A percentile compares a stretch with the other conserved stretches of the same genome.
These are phyloP conservation scores for Penicillium sclerotigenum DNA, from an alignment of 2,329 filamentous ascomycete genomes.

Conservation along the genomic window DNA sequence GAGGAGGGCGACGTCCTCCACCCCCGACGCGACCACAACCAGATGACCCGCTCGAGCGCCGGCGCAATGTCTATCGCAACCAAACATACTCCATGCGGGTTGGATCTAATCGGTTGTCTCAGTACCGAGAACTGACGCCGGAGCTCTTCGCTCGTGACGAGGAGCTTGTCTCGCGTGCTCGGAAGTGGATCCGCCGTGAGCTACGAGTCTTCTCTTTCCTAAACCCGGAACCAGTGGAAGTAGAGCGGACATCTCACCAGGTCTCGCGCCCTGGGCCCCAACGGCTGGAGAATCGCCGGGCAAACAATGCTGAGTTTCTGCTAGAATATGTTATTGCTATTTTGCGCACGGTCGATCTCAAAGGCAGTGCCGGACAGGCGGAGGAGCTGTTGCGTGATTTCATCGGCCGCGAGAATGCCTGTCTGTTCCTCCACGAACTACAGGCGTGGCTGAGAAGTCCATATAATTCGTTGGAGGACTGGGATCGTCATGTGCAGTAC, in stretches of 20 bases:
- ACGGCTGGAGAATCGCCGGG: slow-evolving; percentile 45
- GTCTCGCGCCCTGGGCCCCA: slow-evolving; percentile 30
- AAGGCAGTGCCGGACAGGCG: slow-evolving; percentile 72
- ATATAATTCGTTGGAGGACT: slow-evolving; percentile 66
- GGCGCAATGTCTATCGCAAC: slow-evolving; percentile 69
- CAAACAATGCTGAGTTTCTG: slow-evolving; percentile 75
- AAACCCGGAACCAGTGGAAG: slow-evolving; percentile 35
- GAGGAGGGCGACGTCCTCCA: slow-evolving; percentile 21
- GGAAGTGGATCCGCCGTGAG: slow-evolving; percentile 79
- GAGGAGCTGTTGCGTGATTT: slow-evolving; percentile 78
- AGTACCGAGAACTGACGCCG: slow-evolving; percentile 71
- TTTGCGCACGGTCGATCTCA: slow-evolving; percentile 76
- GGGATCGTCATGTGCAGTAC: slow-evolving; percentile 81
- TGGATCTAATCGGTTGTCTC: slow-evolving; percentile 73
- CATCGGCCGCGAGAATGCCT: slow-evolving; percentile 68
- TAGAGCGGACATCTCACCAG: slow-evolving; percentile 12
- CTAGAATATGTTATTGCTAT: slow-evolving; percentile 84
- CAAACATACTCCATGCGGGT: slow-evolving; percentile 76
- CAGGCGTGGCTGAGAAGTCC: slow-evolving; percentile 80
- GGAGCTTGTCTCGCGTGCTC: slow-evolving; percentile 70
- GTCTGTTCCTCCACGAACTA: slow-evolving; percentile 80
- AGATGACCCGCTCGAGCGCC: slow-evolving; percentile 53
- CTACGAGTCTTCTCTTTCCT: slow-evolving; percentile 79
- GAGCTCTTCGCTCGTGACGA: slow-evolving; percentile 61
- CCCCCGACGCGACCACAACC: slow-evolving; percentile 30